Conservation (phyloP, 805 yeast species). For the Zygosaccharomyces bailii region DNA sequence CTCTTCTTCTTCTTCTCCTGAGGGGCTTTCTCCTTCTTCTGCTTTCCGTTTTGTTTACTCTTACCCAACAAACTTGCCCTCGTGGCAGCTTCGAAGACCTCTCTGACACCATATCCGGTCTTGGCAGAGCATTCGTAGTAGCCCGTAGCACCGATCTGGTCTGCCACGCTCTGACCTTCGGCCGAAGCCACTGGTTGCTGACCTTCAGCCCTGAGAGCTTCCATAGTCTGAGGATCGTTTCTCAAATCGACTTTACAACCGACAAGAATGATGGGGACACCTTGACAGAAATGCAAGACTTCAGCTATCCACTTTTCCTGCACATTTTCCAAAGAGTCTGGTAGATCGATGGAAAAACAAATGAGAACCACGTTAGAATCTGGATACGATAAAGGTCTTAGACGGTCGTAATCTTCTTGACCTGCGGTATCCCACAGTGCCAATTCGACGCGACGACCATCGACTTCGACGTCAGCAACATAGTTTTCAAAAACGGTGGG, state of each 20-base stretch:
- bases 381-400: conserved; percentile 87
- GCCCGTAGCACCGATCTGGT: conserved; percentile 80
- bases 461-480: conserved; percentile 92
- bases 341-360: conserved; percentile 87
- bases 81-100: conserved; percentile 89
- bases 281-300: conserved; percentile 90
- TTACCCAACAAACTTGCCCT: conserved; percentile 79
- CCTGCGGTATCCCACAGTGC: conserved; percentile 99
- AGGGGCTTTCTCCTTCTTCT: conserved; percentile 31
- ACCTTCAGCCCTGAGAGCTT: conserved; percentile 66
- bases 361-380: conserved; percentile 88
- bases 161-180: conserved; percentile 85
- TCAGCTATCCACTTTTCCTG: conserved; percentile 96
- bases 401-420: conserved; percentile 94
- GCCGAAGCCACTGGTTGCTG: conserved; percentile 77
- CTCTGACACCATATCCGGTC: conserved; percentile 87
- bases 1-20: conserved; percentile 62
- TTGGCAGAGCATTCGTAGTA: conserved; percentile 92
- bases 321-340: conserved; percentile 89
- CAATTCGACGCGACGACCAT: conserved; percentile 87
- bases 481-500: conserved; percentile 97
- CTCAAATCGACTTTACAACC: conserved; percentile 91
- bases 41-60: conserved; percentile 26
- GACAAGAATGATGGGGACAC: conserved; percentile 86
- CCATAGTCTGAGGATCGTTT: conserved; percentile 73